These are phyloP conservation scores for Megacollybia marginata DNA, from an alignment of 768 basidiomycete genomes.

Conservation along the genomic window DNA sequence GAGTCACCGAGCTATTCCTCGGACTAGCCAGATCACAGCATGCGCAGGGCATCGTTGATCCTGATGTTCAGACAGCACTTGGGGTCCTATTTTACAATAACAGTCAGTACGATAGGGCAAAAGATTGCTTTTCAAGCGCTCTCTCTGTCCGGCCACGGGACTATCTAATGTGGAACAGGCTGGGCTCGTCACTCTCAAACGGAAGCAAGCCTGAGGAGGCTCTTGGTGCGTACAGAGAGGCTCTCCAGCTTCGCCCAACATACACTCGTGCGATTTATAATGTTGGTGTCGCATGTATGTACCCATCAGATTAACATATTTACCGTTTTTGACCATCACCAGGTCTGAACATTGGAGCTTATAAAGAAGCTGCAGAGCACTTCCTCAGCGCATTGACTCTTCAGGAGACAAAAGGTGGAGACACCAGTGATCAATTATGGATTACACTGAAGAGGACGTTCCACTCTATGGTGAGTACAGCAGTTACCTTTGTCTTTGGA, in stretches of 20 bases:
- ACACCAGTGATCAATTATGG: constrained; percentile 85
- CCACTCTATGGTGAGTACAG: constrained; percentile 59
- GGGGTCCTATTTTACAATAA: constrained; percentile 92
- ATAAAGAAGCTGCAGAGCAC: constrained; percentile 95
- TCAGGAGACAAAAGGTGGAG: constrained; percentile 64
- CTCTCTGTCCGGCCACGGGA: constrained; percentile 81
- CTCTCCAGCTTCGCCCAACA: constrained; percentile 83
- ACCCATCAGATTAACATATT: constrained; percentile 2
- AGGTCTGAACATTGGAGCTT: constrained; percentile 95
- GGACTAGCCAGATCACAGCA: constrained; percentile 79
- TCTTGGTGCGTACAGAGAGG: constrained; percentile 81
- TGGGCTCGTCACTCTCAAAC: constrained; percentile 93
- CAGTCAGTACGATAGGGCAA: constrained; percentile 78
- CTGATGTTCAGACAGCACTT: constrained; percentile 89
- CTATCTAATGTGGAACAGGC: constrained; percentile 91
- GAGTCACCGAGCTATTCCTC: constrained; percentile 79
- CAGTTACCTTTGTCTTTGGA: not conserved
- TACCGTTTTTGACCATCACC: constrained; percentile 4
- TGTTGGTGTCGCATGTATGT: constrained; percentile 93
- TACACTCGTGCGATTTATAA: constrained; percentile 98
- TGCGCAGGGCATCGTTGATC: constrained; percentile 59
- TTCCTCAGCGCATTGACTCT: constrained; percentile 78
- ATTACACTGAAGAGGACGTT: constrained; percentile 80
- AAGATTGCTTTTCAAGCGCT: constrained; percentile 92
- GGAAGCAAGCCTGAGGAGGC: constrained; percentile 93